Evolutionary conservation across 1,284 basidiomycete species (phyloP), one percentile per base, ranked within the genome.

Genomic region (Takashimella koratensis): DNA sequence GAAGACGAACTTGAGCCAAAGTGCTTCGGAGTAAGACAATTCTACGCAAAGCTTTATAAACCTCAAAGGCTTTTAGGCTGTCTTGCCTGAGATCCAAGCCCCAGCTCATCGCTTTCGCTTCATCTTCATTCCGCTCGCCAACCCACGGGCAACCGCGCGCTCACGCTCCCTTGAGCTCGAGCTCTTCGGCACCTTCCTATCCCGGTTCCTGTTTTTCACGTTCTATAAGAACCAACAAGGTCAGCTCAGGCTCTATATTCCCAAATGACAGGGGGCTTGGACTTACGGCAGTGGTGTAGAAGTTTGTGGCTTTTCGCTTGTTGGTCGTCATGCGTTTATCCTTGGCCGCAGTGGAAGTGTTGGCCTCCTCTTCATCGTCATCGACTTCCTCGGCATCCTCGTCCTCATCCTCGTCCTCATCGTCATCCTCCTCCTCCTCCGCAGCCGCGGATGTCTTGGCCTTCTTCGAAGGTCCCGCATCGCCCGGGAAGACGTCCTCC

Each of bases 281-380:
- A n/a, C n/a, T n/a, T n/a, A n/a, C n/a, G 56, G 87, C 83, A 45
- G 72, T 81, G 5, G 86, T 85, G 78, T 91, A 97, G 80, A 93
- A 98, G 79, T 98, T 98, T 55, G 83, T 82, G 16, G 90, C 84
- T 77, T 91, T 94, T 79, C 85, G 86, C 87, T 95, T 96, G 79
- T 86, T 90, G 2, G 92, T 95, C 62, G 83, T 94, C 88, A 92
- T 88, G 21, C 92, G 86, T 24, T 81, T 70, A 61, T 82, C 86
- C 75, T 90, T 91, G 60, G 67, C 64, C 19, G 56, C 42, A 13
- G 58, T 49, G 13, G 59, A 47, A 2, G 54, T 52, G 2, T 58
- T 57, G 65, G 77, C 56, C 50, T 60, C 56, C 51, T 68, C 66
- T 1, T 66, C 65, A 12, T 52, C 50, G 11, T 59, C 58, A 25